Evolutionary conservation across 352 stramenopile species (phyloP).

Genomic region (Pythium volutum): DNA sequence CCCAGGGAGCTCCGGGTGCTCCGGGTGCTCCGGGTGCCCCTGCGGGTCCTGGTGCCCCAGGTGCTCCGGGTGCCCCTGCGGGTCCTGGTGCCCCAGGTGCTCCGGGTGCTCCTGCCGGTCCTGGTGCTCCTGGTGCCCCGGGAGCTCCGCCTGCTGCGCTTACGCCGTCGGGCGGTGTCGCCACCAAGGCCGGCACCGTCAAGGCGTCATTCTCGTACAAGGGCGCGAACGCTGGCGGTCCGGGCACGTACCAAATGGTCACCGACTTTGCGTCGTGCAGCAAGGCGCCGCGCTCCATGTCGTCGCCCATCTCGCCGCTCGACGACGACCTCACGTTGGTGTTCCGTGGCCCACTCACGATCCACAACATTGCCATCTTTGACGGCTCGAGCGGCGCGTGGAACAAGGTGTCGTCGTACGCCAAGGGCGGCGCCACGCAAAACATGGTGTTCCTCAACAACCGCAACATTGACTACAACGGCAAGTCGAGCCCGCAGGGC

Average conservation of each 20-base stretch:
- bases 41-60: background rate
- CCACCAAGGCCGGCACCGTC: constrained; percentile 38
- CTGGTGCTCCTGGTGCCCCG: constrained; percentile 11
- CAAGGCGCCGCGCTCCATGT: constrained; percentile 40
- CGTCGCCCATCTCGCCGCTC: constrained; percentile 50
- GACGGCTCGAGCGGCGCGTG: constrained; percentile 46
- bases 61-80: constrained; percentile 12
- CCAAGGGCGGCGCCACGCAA: constrained; percentile 37
- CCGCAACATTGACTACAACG: constrained; percentile 70
- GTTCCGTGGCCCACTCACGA: constrained; percentile 65
- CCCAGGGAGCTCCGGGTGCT: background rate
- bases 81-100: background rate
- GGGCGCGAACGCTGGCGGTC: constrained; percentile 45
- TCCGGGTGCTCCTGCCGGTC: constrained; percentile 1
- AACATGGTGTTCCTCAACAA: constrained; percentile 88
- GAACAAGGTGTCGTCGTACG: constrained; percentile 65
- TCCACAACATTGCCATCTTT: constrained; percentile 74
- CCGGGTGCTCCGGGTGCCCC: constrained; percentile 2
- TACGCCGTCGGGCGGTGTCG: constrained; percentile 15
- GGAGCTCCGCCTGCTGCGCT: background rate
- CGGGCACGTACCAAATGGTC: constrained; percentile 66
- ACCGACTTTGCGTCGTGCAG: constrained; percentile 57
- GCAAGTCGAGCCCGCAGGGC: constrained; percentile 49
- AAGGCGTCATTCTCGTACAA: constrained; percentile 52
- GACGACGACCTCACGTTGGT: constrained; percentile 62